phyloP scores from a whole-genome alignment of 2,329 filamentous ascomycete genomes.

The Amphichorda felina region DNA sequence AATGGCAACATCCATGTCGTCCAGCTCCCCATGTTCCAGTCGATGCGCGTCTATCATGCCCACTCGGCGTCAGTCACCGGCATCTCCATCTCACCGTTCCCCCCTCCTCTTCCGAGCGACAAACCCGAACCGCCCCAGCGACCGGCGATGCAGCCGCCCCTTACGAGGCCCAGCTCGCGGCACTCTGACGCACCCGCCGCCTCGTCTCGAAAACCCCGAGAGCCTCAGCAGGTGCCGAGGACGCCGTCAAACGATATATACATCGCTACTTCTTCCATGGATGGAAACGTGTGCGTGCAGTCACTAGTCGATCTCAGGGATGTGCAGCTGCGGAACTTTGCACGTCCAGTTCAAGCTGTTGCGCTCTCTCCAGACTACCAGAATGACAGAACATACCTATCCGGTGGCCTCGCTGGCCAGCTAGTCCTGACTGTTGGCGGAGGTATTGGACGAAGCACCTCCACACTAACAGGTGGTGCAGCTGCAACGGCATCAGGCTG shows the following conservation, averaged over 20 bases:
- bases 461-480: slow-evolving; percentile 69
- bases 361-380: slow-evolving; percentile 93
- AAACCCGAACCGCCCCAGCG: slow-evolving; percentile 27
- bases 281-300: slow-evolving; percentile 89
- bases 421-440: slow-evolving; percentile 79
- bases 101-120: slow-evolving; percentile 38
- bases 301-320: slow-evolving; percentile 82
- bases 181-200: slow-evolving; percentile 32
- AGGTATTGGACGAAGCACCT: slow-evolving; percentile 68
- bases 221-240: slow-evolving; percentile 49
- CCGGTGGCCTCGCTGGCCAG: slow-evolving; percentile 78
- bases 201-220: slow-evolving; percentile 36
- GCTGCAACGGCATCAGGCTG: slow-evolving; percentile 79
- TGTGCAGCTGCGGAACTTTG: slow-evolving; percentile 85
- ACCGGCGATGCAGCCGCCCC: slow-evolving; percentile 20
- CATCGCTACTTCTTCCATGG: slow-evolving; percentile 86
- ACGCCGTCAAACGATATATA: slow-evolving; percentile 84
- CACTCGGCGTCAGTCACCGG: slow-evolving; percentile 86
- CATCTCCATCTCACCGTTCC: slow-evolving; percentile 82
- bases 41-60: slow-evolving; percentile 78
- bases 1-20: slow-evolving; percentile 93
- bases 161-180: slow-evolving; percentile 16
- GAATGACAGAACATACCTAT: slow-evolving; percentile 78
- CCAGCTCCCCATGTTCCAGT: slow-evolving; percentile 69
- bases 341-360: slow-evolving; percentile 81